phyloP scores from a whole-genome alignment of 73 alveolate genomes.

The Paramecium tetraurelia region DNA sequence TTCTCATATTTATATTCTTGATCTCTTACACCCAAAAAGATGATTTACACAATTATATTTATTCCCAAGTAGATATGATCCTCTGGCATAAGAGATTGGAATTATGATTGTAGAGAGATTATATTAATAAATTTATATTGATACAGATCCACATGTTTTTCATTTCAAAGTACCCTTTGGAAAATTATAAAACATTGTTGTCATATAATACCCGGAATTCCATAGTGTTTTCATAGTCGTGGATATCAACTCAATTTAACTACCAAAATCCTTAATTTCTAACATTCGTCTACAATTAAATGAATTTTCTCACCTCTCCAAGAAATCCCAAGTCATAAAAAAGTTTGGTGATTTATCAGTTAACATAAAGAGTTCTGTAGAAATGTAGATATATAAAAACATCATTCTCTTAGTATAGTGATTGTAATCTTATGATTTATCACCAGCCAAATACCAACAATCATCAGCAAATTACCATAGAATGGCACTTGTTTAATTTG shows the following conservation, averaged over 20 bases:
- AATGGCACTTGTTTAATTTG: slow-evolving; percentile 54
- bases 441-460: slow-evolving; percentile 80
- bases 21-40: background rate
- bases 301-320: slow-evolving; percentile 59
- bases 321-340: slow-evolving; percentile 74
- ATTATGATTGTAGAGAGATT: background rate
- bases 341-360: slow-evolving; percentile 66
- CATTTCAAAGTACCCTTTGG: background rate
- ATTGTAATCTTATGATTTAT: slow-evolving; percentile 67
- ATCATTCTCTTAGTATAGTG: slow-evolving; percentile 78
- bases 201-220: slow-evolving; percentile 53
- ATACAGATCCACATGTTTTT: background rate
- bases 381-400: slow-evolving; percentile 65
- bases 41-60: too few relatives aligned
- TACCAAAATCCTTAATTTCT: slow-evolving; percentile 23
- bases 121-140: background rate
- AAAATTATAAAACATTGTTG: slow-evolving; percentile 45
- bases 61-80: background rate
- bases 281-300: slow-evolving; percentile 23
- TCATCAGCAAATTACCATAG: slow-evolving; percentile 68
- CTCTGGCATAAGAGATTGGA: too few relatives aligned
- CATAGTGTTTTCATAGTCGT: background rate
- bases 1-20: background rate
- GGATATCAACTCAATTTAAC: background rate
- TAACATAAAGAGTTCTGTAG: slow-evolving; percentile 80